Conservation (phyloP, 495 filamentous ascomycete species). For the Trichocladium antarcticum region DNA sequence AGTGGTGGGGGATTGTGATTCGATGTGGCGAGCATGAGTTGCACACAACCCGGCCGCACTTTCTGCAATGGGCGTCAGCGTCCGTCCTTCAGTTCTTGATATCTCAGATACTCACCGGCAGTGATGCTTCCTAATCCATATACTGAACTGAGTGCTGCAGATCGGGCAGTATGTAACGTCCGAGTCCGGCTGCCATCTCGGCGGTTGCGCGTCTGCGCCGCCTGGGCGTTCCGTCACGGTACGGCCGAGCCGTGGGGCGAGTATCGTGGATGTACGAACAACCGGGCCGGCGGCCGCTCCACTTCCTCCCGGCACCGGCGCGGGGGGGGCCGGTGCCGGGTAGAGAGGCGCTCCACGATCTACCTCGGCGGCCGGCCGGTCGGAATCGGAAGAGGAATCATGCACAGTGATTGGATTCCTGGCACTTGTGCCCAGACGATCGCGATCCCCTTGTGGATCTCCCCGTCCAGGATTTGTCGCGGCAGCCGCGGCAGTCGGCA, state of each 20-base stretch:
- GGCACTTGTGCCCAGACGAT: too few relatives aligned
- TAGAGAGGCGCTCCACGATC: not conserved
- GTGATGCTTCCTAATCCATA: conserved; percentile 86
- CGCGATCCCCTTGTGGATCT: not conserved
- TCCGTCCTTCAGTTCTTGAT: not conserved
- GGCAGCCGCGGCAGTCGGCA: not conserved
- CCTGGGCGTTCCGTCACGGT: not conserved
- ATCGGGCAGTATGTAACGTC: conserved; percentile 74
- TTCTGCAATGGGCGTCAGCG: conserved; percentile 39
- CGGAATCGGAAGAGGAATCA: too few relatives aligned
- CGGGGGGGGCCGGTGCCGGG: not conserved
- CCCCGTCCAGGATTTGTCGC: not conserved
- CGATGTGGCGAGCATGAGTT: conserved; percentile 83
- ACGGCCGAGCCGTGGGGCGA: not conserved
- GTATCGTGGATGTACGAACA: not conserved
- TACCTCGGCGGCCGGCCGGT: too few relatives aligned
- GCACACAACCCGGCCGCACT: conserved; percentile 93
- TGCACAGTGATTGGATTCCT: too few relatives aligned
- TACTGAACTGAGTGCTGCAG: conserved; percentile 62
- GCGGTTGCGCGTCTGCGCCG: conserved; percentile 39
- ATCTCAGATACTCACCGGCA: conserved; percentile 47
- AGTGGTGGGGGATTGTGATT: conserved; percentile 88
- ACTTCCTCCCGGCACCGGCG: not conserved
- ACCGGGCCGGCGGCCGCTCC: not conserved
- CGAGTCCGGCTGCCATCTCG: conserved; percentile 76